Conservation (phyloP, 805 yeast species). For the Candida takata region DNA sequence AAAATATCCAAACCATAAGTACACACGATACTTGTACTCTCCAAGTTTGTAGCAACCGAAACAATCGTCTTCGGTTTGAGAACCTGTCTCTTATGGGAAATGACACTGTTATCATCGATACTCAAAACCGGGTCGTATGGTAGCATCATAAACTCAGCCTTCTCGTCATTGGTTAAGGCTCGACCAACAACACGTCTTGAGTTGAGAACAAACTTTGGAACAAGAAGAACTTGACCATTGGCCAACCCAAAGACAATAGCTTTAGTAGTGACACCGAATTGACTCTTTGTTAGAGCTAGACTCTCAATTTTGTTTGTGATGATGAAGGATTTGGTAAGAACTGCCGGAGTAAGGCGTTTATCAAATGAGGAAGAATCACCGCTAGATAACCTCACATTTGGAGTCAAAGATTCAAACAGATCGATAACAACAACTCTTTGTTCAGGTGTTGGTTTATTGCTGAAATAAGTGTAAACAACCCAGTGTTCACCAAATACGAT, state of each 20-base stretch:
- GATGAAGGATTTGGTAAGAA: conserved; percentile 49
- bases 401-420: conserved; percentile 58
- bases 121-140: conserved; percentile 63
- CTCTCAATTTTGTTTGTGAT: conserved; percentile 52
- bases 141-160: conserved; percentile 47
- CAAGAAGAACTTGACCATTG: conserved; percentile 52
- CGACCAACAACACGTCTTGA: conserved; percentile 62
- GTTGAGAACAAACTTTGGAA: conserved; percentile 67
- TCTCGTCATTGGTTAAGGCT: conserved; percentile 44
- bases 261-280: conserved; percentile 61
- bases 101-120: conserved; percentile 38
- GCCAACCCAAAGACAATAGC: conserved; percentile 52
- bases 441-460: conserved; percentile 41
- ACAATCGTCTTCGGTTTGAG: conserved; percentile 28
- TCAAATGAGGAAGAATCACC: conserved; percentile 25
- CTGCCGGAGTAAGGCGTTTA: conserved; percentile 36
- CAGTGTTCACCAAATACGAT: conserved; percentile 77
- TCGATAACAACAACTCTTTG: conserved; percentile 67
- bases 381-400: conserved; percentile 37
- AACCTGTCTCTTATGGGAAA: conserved; percentile 47
- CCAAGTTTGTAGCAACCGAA: conserved; percentile 59
- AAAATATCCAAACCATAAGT: conserved; percentile 63
- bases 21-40: conserved; percentile 74
- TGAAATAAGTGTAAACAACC: conserved; percentile 62
- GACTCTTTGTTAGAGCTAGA: conserved; percentile 50